These are phyloP conservation scores for Millerago galiae DNA, from an alignment of 805 yeast genomes.

Conservation along the genomic window DNA sequence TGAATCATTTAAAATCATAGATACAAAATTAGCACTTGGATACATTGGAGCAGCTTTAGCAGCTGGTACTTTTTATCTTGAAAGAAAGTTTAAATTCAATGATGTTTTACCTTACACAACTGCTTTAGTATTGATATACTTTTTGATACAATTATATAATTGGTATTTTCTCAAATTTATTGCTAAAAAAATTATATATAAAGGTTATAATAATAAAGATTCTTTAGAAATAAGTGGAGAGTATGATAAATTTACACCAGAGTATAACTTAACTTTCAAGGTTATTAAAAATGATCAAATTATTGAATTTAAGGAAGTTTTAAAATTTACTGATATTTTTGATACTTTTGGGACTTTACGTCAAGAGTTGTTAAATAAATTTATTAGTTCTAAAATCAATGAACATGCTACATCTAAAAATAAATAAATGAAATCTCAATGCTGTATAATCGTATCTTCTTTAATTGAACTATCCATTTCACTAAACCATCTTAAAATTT, in stretches of 20 bases:
- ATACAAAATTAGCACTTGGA: conserved; percentile 45
- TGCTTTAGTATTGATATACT: conserved; percentile 34
- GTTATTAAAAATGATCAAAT: conserved; percentile 17
- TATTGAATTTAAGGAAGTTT: conserved; percentile 10
- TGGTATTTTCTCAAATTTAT: conserved; percentile 31
- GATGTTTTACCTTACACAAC: conserved; percentile 37
- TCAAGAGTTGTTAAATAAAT: conserved; percentile 32
- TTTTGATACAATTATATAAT: conserved; percentile 30
- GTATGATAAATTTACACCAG: conserved; percentile 37
- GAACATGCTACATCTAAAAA: not conserved
- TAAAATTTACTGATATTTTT: conserved; percentile 30
- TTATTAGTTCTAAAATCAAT: conserved; percentile 29
- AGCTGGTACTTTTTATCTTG: conserved; percentile 41
- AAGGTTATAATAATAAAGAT: conserved; percentile 29
- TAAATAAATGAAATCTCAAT: not conserved
- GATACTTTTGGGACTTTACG: conserved; percentile 38
- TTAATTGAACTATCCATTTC: conserved; percentile 52
- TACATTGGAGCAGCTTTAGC: conserved; percentile 43
- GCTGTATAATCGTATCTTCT: not conserved
- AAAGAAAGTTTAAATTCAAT: conserved; percentile 40
- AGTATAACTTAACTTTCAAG: conserved; percentile 35
- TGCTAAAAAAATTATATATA: conserved; percentile 38
- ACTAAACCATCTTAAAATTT: conserved; percentile 39
- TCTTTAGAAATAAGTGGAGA: conserved; percentile 24
- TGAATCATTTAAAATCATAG: conserved; percentile 36